Evolutionary conservation across 2,329 filamentous ascomycete genomes (phyloP), one percentile per base, ranked within the genome.

Genomic region (Epichloe bromicola): DNA sequence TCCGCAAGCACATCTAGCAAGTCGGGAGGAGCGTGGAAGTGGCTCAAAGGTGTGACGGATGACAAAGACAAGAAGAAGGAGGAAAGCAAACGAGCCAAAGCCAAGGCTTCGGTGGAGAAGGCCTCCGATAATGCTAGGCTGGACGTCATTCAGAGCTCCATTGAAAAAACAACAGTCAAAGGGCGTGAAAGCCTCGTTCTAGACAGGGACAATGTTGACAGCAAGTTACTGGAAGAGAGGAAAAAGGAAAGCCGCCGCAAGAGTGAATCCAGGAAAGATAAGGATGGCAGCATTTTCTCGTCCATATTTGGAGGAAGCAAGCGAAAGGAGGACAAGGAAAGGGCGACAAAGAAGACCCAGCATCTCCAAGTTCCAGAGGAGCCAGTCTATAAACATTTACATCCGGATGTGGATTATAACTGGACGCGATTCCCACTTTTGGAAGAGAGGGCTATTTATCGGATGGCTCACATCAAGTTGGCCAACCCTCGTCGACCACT

Each of bases 401-500:
- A 82, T 57, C 85, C 93, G 4, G 91, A 97, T 62, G 78, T 96
- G 55, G 91, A 97, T 67, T 98, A 95, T 68, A 87, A 89, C 59
- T 98, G 93, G 87, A 93, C 89, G 1, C 78, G 93, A 42, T 98
- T 97, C 62, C 89, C 89, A 12, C 91, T 98, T 50, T 74, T 96
- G 50, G 91, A 97, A 67, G 93, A 98, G 70, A 80, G 93, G 53
- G 93, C 93, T 19, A 98, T 98, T 53, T 98, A 98, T 68, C 82
- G 93, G 54, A 95, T 98, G 88, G 93, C 93, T 17, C 93, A 98
- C 65, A 94, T 97, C 70, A 98, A 98, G 68, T 80, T 98, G 54
- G 93, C 93, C n/a, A 97, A 98, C 63, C 93, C 93, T 38, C 83
- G 91, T 43, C 84, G 93, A 51, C 86, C 91, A 40, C 71, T 98